Evolutionary conservation across 371 early-diverging fungal genomes (phyloP).

Genomic region (Phascolomyces articulosus): DNA sequence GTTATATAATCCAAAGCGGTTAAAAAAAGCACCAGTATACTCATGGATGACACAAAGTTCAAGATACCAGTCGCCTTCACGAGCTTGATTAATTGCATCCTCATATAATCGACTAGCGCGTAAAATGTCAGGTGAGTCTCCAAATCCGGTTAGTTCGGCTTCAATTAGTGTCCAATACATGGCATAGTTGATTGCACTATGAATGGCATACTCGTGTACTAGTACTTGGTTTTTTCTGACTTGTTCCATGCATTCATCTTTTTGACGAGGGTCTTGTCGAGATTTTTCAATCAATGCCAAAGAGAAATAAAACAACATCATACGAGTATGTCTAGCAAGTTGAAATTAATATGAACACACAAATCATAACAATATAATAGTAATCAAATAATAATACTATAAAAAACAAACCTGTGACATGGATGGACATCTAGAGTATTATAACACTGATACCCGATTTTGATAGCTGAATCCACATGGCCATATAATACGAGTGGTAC

Average conservation of each 20-base stretch:
- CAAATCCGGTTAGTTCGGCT: constrained; percentile 32
- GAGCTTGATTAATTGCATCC: constrained; percentile 36
- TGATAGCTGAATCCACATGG: constrained; percentile 40
- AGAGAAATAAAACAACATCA: constrained; percentile 33
- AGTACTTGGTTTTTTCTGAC: constrained; percentile 29
- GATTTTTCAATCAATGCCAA: constrained; percentile 39
- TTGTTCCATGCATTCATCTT: constrained; percentile 20
- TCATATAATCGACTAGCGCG: constrained; percentile 33
- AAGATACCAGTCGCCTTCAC: constrained; percentile 34
- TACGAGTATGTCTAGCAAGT: constrained; percentile 30
- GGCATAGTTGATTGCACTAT: constrained; percentile 28
- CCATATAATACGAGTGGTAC: constrained; percentile 44
- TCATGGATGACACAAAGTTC: constrained; percentile 40
- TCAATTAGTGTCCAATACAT: constrained; percentile 44
- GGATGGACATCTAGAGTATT: constrained; percentile 36
- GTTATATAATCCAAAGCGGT: constrained; percentile 33
- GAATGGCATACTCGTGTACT: constrained; percentile 29
- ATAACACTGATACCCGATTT: constrained; percentile 32
- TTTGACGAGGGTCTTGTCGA: constrained; percentile 12
- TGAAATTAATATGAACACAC: too few species aligned
- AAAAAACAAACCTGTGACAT: constrained; percentile 17
- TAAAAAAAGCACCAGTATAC: constrained; percentile 40
- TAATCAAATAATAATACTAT: too few species aligned
- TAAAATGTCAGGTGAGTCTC: constrained; percentile 15
- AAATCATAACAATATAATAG: too few species aligned